Conservation (phyloP, 257 asterid genomes). For the Echium plantagineum region DNA sequence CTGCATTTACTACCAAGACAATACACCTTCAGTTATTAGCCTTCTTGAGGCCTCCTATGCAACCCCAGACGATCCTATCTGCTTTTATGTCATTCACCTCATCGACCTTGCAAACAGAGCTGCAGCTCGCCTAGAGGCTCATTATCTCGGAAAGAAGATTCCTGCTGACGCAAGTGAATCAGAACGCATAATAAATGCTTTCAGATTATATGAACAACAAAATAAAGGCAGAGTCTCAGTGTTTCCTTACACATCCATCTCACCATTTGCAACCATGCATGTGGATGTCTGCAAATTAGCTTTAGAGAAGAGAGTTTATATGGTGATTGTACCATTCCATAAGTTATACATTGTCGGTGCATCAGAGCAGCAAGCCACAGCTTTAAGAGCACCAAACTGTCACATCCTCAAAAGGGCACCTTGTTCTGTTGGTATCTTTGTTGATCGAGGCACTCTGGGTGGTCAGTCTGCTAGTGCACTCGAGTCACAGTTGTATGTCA, state of each 20-base stretch:
- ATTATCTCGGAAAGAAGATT: constrained; percentile 13
- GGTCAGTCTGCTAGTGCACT: neutral
- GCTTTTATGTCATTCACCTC: constrained; percentile 28
- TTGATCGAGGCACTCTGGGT: constrained; percentile 16
- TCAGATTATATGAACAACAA: constrained; percentile 19
- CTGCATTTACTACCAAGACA: constrained; percentile 24
- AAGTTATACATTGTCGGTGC: constrained; percentile 7
- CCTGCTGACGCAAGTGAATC: constrained; percentile 11
- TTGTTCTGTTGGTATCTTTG: constrained; percentile 30
- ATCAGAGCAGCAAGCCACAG: constrained; percentile 2
- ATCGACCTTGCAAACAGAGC: constrained; percentile 24
- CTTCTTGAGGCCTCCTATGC: constrained; percentile 27
- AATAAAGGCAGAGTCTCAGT: constrained; percentile 14
- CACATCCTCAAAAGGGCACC: constrained; percentile 25
- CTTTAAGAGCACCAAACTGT: constrained; percentile 16
- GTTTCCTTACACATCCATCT: constrained; percentile 24
- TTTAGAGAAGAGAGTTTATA: constrained; percentile 19
- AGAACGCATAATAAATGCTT: constrained; percentile 26
- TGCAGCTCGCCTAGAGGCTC: constrained; percentile 24
- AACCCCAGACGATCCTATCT: constrained; percentile 12
- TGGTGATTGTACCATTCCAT: constrained; percentile 29
- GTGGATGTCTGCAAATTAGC: constrained; percentile 34
- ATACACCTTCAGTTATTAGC: constrained; percentile 19
- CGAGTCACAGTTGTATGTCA: neutral
- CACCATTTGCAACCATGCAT: constrained; percentile 34